Evolutionary conservation across 2,329 filamentous ascomycete genomes (phyloP), one percentile per base, ranked within the genome.

Genomic region (Epichloe gansuensis): DNA sequence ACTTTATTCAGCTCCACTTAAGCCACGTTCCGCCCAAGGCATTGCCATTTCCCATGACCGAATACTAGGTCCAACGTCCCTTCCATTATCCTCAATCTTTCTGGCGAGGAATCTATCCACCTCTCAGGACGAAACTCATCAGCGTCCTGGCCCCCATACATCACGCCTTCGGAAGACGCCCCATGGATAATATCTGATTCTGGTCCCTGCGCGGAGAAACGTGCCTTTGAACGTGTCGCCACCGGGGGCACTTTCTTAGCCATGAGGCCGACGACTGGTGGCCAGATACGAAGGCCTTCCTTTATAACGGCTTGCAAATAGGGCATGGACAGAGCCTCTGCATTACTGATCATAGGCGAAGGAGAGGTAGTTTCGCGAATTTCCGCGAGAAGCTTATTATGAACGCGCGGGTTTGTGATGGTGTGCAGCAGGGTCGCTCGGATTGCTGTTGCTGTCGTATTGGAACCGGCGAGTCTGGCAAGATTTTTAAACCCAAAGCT

Each of bases 1-100:
- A 67, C 48, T 60, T 68, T 67, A 42, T 70, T 69, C 51, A 72
- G 23, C 56, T 72, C 69, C 58, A 73, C 65, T 8, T 65, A 48
- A 1, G 71, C 69, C 25, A 72, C 61, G 0, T 63, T 64, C 4
- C 66, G 62, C 1, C 71, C 71, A 11, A 72, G 54, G 43, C 71
- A 73, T 43, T 64, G 61, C 63, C 66, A 72, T 3, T 63, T 53
- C 0, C 72, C 72, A 25, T 67, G 65, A 2, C 69, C 64, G 52
- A 73, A 73, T 0, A 71, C 60, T 8, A 72, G 52, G 12, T 72
- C 70, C 15, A 69, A 52, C 0, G 65, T 64, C 38, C 58, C 60
- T 54, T 72, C 67, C 67, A 69, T 71, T 34, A 57, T 54, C 13
- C 54, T 62, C 0, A 34, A 38, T 34, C n/a, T 48, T 28, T 66